Percentiles rank a stretch among this genome's conserved stretches.
These are phyloP conservation scores for Neoascochyta sp. DNA, from an alignment of 2,329 filamentous ascomycete species.

Conservation along the genomic window DNA sequence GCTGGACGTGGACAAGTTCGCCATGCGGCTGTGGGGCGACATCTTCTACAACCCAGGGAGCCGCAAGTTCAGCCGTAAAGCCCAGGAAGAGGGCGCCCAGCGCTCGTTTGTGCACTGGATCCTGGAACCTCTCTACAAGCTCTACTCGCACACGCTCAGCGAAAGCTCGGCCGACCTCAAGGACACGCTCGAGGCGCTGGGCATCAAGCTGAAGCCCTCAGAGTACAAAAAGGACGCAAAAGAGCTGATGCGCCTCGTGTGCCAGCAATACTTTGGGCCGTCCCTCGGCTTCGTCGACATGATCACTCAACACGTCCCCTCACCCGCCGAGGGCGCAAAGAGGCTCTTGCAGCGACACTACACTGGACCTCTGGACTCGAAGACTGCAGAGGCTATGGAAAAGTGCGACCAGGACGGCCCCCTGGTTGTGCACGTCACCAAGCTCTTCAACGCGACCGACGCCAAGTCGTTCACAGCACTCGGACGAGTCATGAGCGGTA, in stretches of 20 bases:
- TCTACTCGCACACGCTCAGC: conserved; percentile 92
- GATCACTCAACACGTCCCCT: conserved; percentile 84
- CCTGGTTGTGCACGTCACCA: conserved; percentile 86
- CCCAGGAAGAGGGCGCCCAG: conserved; percentile 72
- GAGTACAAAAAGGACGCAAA: conserved; percentile 89
- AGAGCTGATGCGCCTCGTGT: conserved; percentile 81
- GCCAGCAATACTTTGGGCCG: conserved; percentile 91
- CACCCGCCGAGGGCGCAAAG: conserved; percentile 73
- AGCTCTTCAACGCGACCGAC: conserved; percentile 85
- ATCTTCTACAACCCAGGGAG: conserved; percentile 92
- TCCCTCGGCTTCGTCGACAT: conserved; percentile 93
- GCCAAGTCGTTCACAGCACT: conserved; percentile 89
- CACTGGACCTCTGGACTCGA: conserved; percentile 81
- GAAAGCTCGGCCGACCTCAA: conserved; percentile 82
- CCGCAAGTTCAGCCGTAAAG: conserved; percentile 87
- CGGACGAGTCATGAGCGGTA: conserved; percentile 89
- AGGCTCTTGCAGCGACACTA: conserved; percentile 82
- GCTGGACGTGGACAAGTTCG: conserved; percentile 77
- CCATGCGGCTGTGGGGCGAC: conserved; percentile 86
- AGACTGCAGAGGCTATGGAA: conserved; percentile 74
- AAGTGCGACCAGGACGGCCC: conserved; percentile 85
- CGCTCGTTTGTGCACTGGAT: conserved; percentile 93
- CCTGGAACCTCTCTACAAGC: conserved; percentile 94
- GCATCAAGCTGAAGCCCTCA: conserved; percentile 84
- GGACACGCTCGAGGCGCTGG: conserved; percentile 70